Conservation (phyloP, 1,139 yeast genomes). For the Geotrichum aggregatum region DNA sequence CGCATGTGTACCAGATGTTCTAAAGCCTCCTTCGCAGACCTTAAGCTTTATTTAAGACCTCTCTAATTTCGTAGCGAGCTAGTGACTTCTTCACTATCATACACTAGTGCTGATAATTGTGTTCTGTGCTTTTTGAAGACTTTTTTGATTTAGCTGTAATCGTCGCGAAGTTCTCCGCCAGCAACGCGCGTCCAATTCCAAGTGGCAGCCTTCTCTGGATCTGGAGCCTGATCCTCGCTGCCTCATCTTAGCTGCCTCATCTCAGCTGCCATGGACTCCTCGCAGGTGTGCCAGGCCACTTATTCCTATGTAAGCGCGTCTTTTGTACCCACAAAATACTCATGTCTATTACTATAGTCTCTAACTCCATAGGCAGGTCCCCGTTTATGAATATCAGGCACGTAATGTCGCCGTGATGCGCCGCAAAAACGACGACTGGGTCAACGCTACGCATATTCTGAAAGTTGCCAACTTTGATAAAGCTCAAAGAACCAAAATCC, state of each 20-base stretch:
- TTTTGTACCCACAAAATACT: too few species aligned
- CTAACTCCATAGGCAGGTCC: constrained; percentile 47
- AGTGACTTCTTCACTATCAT: too few species aligned
- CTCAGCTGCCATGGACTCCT: constrained; percentile 10
- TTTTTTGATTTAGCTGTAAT: background rate
- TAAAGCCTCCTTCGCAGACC: too few species aligned
- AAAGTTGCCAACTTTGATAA: constrained; percentile 94
- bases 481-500: constrained; percentile 85
- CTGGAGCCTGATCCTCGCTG: too few species aligned
- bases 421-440: constrained; percentile 86
- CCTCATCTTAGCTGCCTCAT: too few species aligned
- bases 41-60: too few species aligned
- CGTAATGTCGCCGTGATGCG: constrained; percentile 90
- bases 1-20: too few species aligned
- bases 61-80: too few species aligned
- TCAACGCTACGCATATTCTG: constrained; percentile 94
- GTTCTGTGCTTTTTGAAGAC: too few species aligned
- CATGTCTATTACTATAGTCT: background rate
- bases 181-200: background rate
- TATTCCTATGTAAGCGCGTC: constrained; percentile 20
- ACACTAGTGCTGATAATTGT: too few species aligned
- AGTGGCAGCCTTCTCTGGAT: too few species aligned
- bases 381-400: constrained; percentile 80
- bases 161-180: background rate
- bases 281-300: constrained; percentile 21